These are phyloP conservation scores for Mycena amicta DNA, from an alignment of 768 basidiomycete genomes.

Conservation along the genomic window DNA sequence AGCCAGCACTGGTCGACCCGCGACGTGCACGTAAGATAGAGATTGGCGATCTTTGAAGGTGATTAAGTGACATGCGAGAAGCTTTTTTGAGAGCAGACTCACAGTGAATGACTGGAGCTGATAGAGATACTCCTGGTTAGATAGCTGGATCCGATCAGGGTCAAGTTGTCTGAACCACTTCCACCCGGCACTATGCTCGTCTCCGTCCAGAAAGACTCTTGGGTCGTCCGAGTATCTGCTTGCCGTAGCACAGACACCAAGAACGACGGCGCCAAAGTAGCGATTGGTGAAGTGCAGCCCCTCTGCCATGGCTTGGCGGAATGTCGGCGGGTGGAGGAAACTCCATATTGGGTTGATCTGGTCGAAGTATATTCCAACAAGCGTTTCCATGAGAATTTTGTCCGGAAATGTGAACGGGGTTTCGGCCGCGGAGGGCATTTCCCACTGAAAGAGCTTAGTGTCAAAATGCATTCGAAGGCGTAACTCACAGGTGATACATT, in stretches of 20 bases:
- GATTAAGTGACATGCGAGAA: too few relatives aligned
- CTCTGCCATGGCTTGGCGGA: constrained; percentile 49
- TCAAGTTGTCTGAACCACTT: constrained; percentile 64
- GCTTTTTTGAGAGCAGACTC: too few relatives aligned
- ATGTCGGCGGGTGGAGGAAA: constrained; percentile 68
- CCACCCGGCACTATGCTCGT: constrained; percentile 57
- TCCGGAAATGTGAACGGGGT: constrained; percentile 46
- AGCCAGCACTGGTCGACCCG: not conserved
- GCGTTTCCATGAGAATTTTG: constrained; percentile 44
- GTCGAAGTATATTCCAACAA: constrained; percentile 64
- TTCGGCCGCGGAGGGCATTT: constrained; percentile 27
- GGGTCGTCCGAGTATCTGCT: constrained; percentile 57
- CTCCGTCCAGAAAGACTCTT: constrained; percentile 33
- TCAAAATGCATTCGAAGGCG: too few relatives aligned
- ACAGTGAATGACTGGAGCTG: constrained; percentile 60
- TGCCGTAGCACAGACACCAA: constrained; percentile 69
- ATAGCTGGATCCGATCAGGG: constrained; percentile 54
- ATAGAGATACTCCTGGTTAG: constrained; percentile 57
- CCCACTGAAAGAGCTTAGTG: constrained; percentile 37
- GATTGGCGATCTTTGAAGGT: not conserved
- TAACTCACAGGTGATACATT: constrained; percentile 7
- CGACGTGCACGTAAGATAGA: not conserved
- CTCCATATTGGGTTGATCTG: constrained; percentile 54
- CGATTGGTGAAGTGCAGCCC: constrained; percentile 51
- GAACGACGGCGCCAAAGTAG: constrained; percentile 58